Evolutionary conservation across 164 flowering plant species (phyloP).

Genomic region (Magnolia kwangsiensis): DNA sequence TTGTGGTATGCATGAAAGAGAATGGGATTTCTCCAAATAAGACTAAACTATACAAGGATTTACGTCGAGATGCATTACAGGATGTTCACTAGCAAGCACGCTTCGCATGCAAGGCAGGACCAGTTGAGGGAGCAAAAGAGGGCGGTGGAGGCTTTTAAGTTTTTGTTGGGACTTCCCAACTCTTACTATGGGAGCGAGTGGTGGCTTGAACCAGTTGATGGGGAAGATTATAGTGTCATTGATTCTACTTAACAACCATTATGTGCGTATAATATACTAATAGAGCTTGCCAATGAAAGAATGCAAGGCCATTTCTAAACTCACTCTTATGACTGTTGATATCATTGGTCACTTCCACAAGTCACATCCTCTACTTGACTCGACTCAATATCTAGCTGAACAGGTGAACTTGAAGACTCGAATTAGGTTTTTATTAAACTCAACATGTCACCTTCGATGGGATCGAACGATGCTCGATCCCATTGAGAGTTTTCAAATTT

Average conservation of each 20-base stretch:
- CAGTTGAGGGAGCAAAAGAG: conserved; percentile 74
- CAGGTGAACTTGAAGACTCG: no score
- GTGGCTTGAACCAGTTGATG: conserved; percentile 49
- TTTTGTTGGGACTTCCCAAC: conserved; percentile 94
- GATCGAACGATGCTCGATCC: no score
- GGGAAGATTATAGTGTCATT: conserved; percentile 19
- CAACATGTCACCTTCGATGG: no score
- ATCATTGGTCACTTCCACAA: no score
- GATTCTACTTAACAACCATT: neutral
- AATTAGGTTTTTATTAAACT: no score
- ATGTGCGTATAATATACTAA: neutral
- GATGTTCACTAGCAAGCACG: conserved; percentile 98
- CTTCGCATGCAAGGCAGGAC: conserved; percentile 90
- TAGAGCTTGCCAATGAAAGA: no score
- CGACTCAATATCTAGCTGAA: no score
- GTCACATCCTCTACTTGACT: no score
- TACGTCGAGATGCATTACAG: conserved; percentile 97
- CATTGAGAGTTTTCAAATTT: no score
- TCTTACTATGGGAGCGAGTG: conserved; percentile 91
- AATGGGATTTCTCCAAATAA: conserved; percentile 84
- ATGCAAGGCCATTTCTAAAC: no score
- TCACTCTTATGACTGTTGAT: no score
- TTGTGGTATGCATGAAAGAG: conserved; percentile 96
- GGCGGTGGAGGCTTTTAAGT: conserved; percentile 96
- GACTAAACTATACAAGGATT: conserved; percentile 67